Evolutionary conservation across 495 filamentous ascomycete species (phyloP).

Genomic region (Annulohypoxylon moriforme): DNA sequence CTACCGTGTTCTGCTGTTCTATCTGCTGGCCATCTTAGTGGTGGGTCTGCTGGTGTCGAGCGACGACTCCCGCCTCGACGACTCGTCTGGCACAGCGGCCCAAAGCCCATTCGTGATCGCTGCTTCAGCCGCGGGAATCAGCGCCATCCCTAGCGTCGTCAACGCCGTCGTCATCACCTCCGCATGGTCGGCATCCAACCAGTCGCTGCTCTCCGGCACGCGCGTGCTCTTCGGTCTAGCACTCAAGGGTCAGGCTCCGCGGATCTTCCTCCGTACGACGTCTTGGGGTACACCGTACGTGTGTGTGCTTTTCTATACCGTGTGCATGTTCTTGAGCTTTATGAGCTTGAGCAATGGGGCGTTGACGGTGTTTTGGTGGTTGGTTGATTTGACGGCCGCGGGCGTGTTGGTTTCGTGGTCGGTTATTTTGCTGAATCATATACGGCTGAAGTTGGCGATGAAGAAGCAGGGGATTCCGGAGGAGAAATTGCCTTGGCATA

Average conservation of each 20-base stretch:
- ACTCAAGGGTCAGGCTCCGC: conserved; percentile 68
- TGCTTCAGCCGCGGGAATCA: conserved; percentile 72
- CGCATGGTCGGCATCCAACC: conserved; percentile 76
- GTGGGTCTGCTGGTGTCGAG: conserved; percentile 74
- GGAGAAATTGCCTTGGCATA: conserved; percentile 57
- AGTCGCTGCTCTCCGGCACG: conserved; percentile 69
- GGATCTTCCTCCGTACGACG: conserved; percentile 67
- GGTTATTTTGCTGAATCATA: conserved; percentile 59
- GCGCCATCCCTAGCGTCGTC: conserved; percentile 69
- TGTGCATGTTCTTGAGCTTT: conserved; percentile 68
- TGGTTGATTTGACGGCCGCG: conserved; percentile 66
- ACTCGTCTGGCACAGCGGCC: conserved; percentile 60
- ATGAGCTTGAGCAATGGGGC: conserved; percentile 68
- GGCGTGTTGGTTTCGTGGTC: conserved; percentile 68
- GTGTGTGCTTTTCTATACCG: conserved; percentile 63
- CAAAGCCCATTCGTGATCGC: conserved; percentile 81
- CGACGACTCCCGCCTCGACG: conserved; percentile 67
- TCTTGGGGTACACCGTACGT: conserved; percentile 71
- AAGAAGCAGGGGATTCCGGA: conserved; percentile 54
- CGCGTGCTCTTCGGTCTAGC: conserved; percentile 72
- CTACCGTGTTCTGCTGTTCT: conserved; percentile 66
- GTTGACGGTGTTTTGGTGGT: conserved; percentile 70
- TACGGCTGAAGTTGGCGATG: conserved; percentile 57
- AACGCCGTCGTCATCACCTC: conserved; percentile 78
- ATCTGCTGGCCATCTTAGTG: conserved; percentile 68